phyloP scores from a whole-genome alignment of 257 asterid species.

The Echites panduratus region DNA sequence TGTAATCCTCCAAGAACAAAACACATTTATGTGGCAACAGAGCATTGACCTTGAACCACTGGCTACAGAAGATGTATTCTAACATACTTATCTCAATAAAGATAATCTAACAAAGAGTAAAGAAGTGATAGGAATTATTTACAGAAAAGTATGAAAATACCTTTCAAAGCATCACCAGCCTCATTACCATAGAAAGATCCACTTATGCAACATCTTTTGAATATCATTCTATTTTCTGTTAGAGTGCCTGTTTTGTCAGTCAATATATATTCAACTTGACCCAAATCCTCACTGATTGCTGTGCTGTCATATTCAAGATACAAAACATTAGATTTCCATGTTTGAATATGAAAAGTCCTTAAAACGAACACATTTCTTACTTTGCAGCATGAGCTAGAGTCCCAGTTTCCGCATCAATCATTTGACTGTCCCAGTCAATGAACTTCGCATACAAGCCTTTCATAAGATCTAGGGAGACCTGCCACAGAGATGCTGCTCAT shows the following conservation, averaged over 20 bases:
- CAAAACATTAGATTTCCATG: slow-evolving; percentile 15
- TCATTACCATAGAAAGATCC: slow-evolving; percentile 88
- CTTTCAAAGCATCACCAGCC: slow-evolving; percentile 74
- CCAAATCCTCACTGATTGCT: slow-evolving; percentile 99
- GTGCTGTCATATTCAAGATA: slow-evolving; percentile 70
- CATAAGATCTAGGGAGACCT: slow-evolving; percentile 97
- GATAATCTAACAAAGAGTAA: neutral
- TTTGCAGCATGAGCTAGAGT: slow-evolving; percentile 76
- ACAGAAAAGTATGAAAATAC: slow-evolving; percentile 27
- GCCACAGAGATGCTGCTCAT: neutral
- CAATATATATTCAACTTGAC: slow-evolving; percentile 98
- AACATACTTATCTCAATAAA: neutral
- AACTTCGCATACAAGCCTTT: slow-evolving; percentile 93
- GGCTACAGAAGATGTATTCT: neutral
- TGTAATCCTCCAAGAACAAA: neutral
- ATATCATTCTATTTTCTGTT: slow-evolving; percentile 93
- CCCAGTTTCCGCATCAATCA: slow-evolving; percentile 87
- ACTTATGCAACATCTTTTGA: slow-evolving; percentile 79
- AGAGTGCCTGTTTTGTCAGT: slow-evolving; percentile 99
- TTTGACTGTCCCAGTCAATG: slow-evolving; percentile 93
- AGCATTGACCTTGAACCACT: neutral
- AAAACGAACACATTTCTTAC: slow-evolving; percentile 41
- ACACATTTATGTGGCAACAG: neutral
- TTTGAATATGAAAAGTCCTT: neutral
- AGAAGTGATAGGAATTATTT: neutral